phyloP scores from a whole-genome alignment of 2,329 filamentous ascomycete species.

The Pseudocercospora macadamiae region DNA sequence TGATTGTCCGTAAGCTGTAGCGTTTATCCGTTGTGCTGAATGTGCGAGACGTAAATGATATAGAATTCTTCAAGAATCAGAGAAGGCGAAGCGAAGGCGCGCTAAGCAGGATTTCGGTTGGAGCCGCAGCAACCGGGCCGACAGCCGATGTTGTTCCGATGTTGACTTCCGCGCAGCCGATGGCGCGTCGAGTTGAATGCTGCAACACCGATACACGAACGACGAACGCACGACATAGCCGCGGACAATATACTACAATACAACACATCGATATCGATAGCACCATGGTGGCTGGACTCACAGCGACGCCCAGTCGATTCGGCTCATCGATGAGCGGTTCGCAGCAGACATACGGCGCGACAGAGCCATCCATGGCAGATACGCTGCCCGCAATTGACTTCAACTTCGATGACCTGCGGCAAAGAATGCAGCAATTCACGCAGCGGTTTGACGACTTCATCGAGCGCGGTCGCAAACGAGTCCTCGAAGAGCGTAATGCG shows the following conservation, averaged over 20 bases:
- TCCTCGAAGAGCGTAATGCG: slow-evolving; percentile 90
- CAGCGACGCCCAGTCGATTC: slow-evolving; percentile 59
- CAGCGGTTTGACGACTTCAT: slow-evolving; percentile 91
- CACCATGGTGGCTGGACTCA: slow-evolving; percentile 37
- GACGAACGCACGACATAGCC: no score
- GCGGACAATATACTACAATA: no score
- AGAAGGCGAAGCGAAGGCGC: slow-evolving; percentile 1
- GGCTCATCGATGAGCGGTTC: slow-evolving; percentile 71
- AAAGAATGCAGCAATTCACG: slow-evolving; percentile 92
- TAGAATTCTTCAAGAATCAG: background rate
- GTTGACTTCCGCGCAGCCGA: background rate
- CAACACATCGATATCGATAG: no score
- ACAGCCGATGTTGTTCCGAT: slow-evolving; percentile 12
- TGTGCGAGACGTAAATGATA: background rate
- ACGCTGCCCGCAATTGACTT: slow-evolving; percentile 89
- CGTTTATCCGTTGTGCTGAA: background rate
- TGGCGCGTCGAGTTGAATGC: no score
- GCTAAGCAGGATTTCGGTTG: no score
- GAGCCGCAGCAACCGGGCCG: slow-evolving; percentile 11
- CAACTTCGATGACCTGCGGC: slow-evolving; percentile 91
- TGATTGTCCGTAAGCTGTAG: background rate
- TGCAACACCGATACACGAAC: no score
- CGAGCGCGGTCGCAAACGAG: slow-evolving; percentile 83
- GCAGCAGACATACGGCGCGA: slow-evolving; percentile 56
- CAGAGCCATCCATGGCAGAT: slow-evolving; percentile 70